Conservation (phyloP, 495 filamentous ascomycete genomes). For the Recurvomyces mirabilis region DNA sequence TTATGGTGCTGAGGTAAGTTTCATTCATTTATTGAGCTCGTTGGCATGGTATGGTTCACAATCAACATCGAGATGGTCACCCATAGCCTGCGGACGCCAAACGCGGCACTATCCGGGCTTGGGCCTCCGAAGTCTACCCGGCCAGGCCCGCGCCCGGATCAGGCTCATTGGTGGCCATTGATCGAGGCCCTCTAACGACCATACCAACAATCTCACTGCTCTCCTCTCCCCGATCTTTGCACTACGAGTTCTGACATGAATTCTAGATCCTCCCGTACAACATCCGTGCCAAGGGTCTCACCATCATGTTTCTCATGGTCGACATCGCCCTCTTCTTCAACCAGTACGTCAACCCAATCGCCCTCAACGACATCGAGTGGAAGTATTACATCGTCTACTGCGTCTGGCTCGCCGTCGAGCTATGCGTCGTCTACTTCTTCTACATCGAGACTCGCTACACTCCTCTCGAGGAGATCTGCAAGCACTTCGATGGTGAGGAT, state of each 20-base stretch:
- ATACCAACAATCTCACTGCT: too few relatives aligned
- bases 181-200: too few relatives aligned
- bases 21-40: too few relatives aligned
- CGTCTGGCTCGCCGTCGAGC: conserved; percentile 34
- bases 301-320: conserved; percentile 31
- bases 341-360: conserved; percentile 39
- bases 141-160: too few relatives aligned
- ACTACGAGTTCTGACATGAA: too few relatives aligned
- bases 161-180: too few relatives aligned
- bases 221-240: too few relatives aligned
- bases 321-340: conserved; percentile 22
- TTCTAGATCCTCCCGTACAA: conserved; percentile 59
- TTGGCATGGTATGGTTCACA: conserved; percentile 45
- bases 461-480: conserved; percentile 51
- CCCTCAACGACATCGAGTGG: conserved; percentile 22
- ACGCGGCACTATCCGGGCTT: too few relatives aligned
- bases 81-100: too few relatives aligned
- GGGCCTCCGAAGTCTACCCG: too few relatives aligned
- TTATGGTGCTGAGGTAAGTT: conserved; percentile 43
- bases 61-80: too few relatives aligned
- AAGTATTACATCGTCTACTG: conserved; percentile 20
- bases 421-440: conserved; percentile 55
- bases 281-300: conserved; percentile 60
- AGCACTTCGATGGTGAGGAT: conserved; percentile 29
- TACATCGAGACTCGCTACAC: conserved; percentile 64